A percentile compares a stretch with the other conserved stretches of the same genome.
These are phyloP conservation scores for Sonneratia caseolaris DNA, from an alignment of 345 rosid genomes.

Conservation along the genomic window DNA sequence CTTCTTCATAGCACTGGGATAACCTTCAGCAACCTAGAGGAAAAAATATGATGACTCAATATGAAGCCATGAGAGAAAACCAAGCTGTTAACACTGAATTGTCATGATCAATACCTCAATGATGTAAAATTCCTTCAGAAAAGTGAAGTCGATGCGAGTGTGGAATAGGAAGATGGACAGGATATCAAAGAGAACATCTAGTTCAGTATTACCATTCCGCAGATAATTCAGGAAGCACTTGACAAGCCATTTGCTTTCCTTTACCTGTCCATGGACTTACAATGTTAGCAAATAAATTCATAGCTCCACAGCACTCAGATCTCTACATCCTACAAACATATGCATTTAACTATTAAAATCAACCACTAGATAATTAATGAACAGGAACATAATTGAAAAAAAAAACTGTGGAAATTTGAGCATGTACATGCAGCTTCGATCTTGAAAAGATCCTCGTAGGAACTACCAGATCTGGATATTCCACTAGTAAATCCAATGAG, in stretches of 20 bases:
- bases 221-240: slow-evolving; percentile 91
- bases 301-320: neutral
- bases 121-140: slow-evolving; percentile 94
- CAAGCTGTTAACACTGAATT: neutral
- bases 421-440: neutral
- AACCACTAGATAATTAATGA: neutral
- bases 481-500: neutral
- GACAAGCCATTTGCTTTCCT: slow-evolving; percentile 99
- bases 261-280: slow-evolving; percentile 46
- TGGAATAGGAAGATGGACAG: slow-evolving; percentile 85
- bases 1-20: slow-evolving; percentile 72
- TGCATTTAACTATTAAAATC: neutral
- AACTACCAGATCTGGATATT: neutral
- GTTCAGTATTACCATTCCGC: slow-evolving; percentile 72
- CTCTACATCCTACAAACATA: neutral
- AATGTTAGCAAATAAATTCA: neutral
- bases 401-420: neutral
- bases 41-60: neutral
- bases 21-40: slow-evolving; percentile 90
- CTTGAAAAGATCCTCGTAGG: neutral
- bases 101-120: slow-evolving; percentile 58
- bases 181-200: slow-evolving; percentile 84
- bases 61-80: neutral
- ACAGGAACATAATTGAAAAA: neutral
- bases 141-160: slow-evolving; percentile 92